Evolutionary conservation across 768 basidiomycete species (phyloP), one percentile per base, ranked within the genome.

Genomic region (Melanogaster broomeanus): DNA sequence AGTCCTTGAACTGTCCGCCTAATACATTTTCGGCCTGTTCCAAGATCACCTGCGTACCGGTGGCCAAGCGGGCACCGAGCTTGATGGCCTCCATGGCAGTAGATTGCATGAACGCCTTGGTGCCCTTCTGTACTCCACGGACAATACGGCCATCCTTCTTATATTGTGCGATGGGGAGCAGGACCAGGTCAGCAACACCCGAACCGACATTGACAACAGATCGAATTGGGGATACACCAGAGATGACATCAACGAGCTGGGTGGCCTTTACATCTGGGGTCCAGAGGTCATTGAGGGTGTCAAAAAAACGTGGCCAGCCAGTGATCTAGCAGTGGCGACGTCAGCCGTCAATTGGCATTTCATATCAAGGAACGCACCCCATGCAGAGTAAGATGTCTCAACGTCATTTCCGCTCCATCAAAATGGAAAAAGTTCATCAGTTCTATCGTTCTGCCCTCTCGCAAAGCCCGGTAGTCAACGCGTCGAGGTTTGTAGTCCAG

Each of bases 381-480:
- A 53, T 87, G 83, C 28, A 98, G 67, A 16, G 91, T 93, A 56
- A 98, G 87, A 62, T 97, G 94, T 50, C 97, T 79, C 46, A 99
- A 70, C 0, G 94, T 97, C 93, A 99, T 98, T 69, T 98, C 97
- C 4, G 96, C 90, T 1, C 93, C 95, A 61, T 98, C 97, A 58
- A 98, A 99, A 71, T 98, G 95, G 86, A 99, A 99, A 70, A 99
- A 98, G 66, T 99, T 99, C 96, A 99, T 98, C 41, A 99, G 72
- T 65, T 99, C 97, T 53, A 96, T 96, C 0, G 93, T 94, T 68
- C 80, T 84, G 13, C 97, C 97, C 54, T 94, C 88, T 34, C 85
- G 81, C 51, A 99, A 74, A 9, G 95, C 97, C 55, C 84, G 75
- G 67, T 98, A 97, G 67, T 98, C 93, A 18, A 99, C 95, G 6